These are phyloP conservation scores for Sarocladium oryzae DNA, from an alignment of 2,329 filamentous ascomycete species.

Conservation along the genomic window DNA sequence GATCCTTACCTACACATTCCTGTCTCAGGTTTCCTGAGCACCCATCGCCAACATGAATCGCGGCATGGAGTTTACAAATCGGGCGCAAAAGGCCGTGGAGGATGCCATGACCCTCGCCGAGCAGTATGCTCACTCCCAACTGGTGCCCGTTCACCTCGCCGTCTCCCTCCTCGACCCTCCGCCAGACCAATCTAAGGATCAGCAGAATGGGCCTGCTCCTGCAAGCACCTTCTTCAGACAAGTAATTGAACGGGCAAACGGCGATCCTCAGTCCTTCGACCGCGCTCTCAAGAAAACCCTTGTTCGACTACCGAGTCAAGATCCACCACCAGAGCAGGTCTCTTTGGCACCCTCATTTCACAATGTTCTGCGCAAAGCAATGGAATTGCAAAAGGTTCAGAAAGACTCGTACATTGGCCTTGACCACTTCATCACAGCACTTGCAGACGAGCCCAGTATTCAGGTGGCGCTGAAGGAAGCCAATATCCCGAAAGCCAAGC, in stretches of 20 bases:
- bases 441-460: conserved; percentile 72
- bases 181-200: conserved; percentile 71
- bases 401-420: conserved; percentile 93
- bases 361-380: conserved; percentile 74
- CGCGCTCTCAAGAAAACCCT: conserved; percentile 85
- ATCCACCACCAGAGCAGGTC: conserved; percentile 86
- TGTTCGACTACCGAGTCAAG: conserved; percentile 87
- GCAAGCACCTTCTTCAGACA: conserved; percentile 82
- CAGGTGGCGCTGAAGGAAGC: conserved; percentile 72
- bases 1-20: not conserved
- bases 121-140: conserved; percentile 85
- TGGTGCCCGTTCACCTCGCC: conserved; percentile 84
- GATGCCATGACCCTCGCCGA: conserved; percentile 84
- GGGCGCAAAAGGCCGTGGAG: conserved; percentile 81
- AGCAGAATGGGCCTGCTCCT: conserved; percentile 63
- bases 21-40: conserved; percentile 9
- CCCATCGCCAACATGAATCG: conserved; percentile 53
- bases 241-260: conserved; percentile 88
- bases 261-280: conserved; percentile 84
- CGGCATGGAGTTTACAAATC: conserved; percentile 88
- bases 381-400: conserved; percentile 92
- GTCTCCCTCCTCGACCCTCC: conserved; percentile 73
- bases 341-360: conserved; percentile 76
- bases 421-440: conserved; percentile 83
- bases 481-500: conserved; percentile 85